phyloP scores from a whole-genome alignment of 495 filamentous ascomycete genomes.

The Neurospora intermedia region DNA sequence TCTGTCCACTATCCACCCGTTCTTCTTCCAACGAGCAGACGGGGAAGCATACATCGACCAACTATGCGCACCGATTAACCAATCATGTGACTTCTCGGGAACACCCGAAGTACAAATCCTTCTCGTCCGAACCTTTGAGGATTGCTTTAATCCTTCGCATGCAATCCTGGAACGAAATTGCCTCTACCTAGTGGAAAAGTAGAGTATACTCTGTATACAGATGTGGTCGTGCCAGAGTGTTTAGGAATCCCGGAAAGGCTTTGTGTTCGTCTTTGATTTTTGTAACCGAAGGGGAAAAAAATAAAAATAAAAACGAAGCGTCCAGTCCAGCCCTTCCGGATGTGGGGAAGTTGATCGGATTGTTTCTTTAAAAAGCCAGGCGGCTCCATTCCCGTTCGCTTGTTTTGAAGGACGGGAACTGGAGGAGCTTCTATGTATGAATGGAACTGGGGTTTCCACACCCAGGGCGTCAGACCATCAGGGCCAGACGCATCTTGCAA shows the following conservation, averaged over 20 bases:
- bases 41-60: not conserved
- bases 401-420: not conserved
- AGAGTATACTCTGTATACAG: not conserved
- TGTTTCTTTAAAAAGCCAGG: not conserved
- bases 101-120: not conserved
- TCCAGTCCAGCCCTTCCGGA: not conserved
- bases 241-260: not conserved
- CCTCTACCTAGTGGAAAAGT: not conserved
- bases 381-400: not conserved
- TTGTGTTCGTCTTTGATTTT: not conserved
- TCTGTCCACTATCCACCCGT: not conserved
- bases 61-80: not conserved
- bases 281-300: not conserved
- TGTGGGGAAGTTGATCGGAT: not conserved
- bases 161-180: not conserved
- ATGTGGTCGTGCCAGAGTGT: not conserved
- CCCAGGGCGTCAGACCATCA: not conserved
- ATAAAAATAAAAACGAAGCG: not conserved
- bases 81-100: not conserved
- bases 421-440: not conserved
- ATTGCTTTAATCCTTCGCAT: not conserved
- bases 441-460: not conserved
- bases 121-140: not conserved
- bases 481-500: not conserved
- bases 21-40: not conserved